phyloP scores from a whole-genome alignment of 2,329 filamentous ascomycete species.

The Exserohilum rostratum region DNA sequence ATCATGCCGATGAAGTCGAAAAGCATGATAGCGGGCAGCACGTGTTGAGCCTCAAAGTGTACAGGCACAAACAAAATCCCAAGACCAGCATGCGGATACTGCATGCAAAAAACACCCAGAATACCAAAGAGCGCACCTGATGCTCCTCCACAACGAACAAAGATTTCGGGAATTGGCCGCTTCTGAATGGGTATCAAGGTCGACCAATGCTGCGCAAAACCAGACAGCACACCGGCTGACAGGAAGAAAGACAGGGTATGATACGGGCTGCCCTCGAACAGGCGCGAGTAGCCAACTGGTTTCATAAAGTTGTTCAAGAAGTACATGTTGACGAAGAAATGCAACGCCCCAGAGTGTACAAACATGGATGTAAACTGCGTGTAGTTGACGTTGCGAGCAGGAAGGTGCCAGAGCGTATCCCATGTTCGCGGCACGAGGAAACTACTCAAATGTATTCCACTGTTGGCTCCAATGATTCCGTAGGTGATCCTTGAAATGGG shows the following conservation, averaged over 20 bases:
- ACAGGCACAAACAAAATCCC: conserved; percentile 44
- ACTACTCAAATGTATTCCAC: conserved; percentile 33
- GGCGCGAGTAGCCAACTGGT: conserved; percentile 33
- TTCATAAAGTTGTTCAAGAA: conserved; percentile 40
- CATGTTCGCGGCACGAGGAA: conserved; percentile 31
- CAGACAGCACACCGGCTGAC: conserved; percentile 36
- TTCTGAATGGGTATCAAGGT: conserved; percentile 32
- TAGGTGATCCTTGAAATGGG: conserved; percentile 36
- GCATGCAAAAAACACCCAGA: conserved; percentile 38
- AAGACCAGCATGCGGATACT: conserved; percentile 38
- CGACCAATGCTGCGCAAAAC: conserved; percentile 38
- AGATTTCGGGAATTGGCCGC: conserved; percentile 26
- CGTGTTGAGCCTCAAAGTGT: conserved; percentile 37
- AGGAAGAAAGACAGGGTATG: conserved; percentile 41
- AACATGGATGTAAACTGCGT: conserved; percentile 40
- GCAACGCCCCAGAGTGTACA: conserved; percentile 25
- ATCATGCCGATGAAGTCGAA: conserved; percentile 44
- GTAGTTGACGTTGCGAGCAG: conserved; percentile 37
- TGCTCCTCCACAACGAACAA: conserved; percentile 40
- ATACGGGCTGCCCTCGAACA: conserved; percentile 40
- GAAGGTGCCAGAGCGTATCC: conserved; percentile 39
- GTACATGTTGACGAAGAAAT: conserved; percentile 27
- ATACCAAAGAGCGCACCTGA: conserved; percentile 44
- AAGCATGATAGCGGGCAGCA: conserved; percentile 39
- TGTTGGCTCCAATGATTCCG: conserved; percentile 39